Evolutionary conservation across 805 yeast genomes (phyloP), one percentile per base, ranked within the genome.

Genomic region (Wickerhamiella spandovensis): DNA sequence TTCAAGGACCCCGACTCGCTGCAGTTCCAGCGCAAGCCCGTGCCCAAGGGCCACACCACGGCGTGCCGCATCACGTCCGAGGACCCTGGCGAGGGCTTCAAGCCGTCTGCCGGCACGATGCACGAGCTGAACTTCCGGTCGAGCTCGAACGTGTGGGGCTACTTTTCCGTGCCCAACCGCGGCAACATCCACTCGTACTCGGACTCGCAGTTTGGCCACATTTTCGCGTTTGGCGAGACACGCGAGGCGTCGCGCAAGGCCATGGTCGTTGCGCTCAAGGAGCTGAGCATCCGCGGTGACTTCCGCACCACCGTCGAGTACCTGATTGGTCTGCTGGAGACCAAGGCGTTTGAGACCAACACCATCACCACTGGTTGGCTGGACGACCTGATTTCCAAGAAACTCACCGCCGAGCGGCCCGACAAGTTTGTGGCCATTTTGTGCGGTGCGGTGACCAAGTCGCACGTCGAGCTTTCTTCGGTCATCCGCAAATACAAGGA

Each of bases 1-100:
- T 92, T 92, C 71, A 77, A 79, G 54, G 72, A 80, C 43, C 84
- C 82, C 59, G 79, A 75, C 51, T 75, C 94, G 24, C 72, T 79
- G 56, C 75, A 79, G 58, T 76, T 82, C 51, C 99, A 92, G 72
- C 81, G 97, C 68, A 79, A 79, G 60, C 99, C 99, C 37, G 77
- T 75, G 58, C 98, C 99, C 61, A 88, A 87, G 73, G 99, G 99
- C 53, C 99, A 92, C 69, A 85, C 95, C 69, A 92, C 97, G 46
- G 98, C 98, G 48, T 90, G 97, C 72, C 88, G 99, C 74, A 92
- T 92, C 67, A 92, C 98, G 35, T 86, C 96, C 13, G 99, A 92
- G 71, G 99, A 92, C 70, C 99, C 99, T 46, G 94, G 95, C 64
- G 97, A 90, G 72, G 99, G 98, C 46, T 92, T 92, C 78, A 92